Base-by-base conservation (phyloP, 352 stramenopile species). In the Globisporangium paroecandrum region DNA sequence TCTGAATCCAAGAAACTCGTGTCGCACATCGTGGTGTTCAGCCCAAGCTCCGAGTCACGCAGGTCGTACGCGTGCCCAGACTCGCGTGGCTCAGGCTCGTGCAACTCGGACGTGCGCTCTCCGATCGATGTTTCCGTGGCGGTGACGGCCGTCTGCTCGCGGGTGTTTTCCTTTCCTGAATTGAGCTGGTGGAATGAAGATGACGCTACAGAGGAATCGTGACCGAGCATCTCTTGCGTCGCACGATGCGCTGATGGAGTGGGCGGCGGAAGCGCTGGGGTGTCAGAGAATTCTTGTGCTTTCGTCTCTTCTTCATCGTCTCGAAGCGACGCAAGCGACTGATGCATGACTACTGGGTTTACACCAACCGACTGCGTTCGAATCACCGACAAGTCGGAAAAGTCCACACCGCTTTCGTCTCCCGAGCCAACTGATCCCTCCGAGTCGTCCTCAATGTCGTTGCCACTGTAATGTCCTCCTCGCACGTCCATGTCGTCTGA, bases 11-110 rank as follows among this genome's bases (percentile, higher is more conserved):
- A 62, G 55, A 84, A 86, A 64, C 76, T 82, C 49, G 73, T 78
- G 69, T 91, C 83, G 47, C 83, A 90, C 25, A 72, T 71, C 12
- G 77, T 74, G 4, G 83, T 87, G 64, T 91, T 81, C 3, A 87
- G 60, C 4, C 69, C 74, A 41, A 81, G 38, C 9, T 84, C 77
- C 8, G 79, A 79, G 55, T 85, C 76, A 29, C 76, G 74, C 8
- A 77, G 49, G 38, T 78, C 65, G 71, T 77, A 82, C 20, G 36
- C 27, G 59, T 77, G 43, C 34, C 54, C 63, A 5, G 67, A 64
- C 36, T 57, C 47, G 10, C 34, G 53, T 4, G 51, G 53, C 0
- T 29, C 25, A 9, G 13, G 22, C 53, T 58, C 51, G 27, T n/a
- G n/a, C 25, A 38, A 53, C 41, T 56, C 38, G 8, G 47, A 58